Conservation (phyloP, 176 grass and related monocot genomes). For the Oryza longistaminata region DNA sequence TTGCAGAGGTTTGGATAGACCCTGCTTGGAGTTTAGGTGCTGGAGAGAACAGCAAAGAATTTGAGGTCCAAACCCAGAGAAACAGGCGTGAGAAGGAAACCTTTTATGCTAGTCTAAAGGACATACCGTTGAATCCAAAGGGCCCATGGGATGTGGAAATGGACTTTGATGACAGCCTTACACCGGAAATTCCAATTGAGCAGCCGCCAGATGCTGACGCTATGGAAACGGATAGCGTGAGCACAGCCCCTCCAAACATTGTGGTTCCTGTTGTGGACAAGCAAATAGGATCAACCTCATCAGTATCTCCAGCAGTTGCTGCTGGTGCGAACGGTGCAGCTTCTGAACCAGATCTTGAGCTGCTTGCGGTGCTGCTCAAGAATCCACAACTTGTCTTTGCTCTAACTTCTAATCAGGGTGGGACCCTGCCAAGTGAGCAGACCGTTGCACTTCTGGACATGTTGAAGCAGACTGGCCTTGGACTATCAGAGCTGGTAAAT, state of each 20-base stretch:
- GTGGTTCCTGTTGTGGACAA: slow-evolving; percentile 19
- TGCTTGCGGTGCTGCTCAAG: slow-evolving; percentile 87
- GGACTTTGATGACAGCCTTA: slow-evolving; percentile 92
- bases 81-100: slow-evolving; percentile 79
- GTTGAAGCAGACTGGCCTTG: slow-evolving; percentile 82
- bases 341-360: slow-evolving; percentile 70
- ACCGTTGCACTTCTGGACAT: slow-evolving; percentile 78
- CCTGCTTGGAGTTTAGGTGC: slow-evolving; percentile 65
- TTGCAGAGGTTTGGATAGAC: slow-evolving; percentile 68
- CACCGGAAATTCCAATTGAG: slow-evolving; percentile 79
- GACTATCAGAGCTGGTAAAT: slow-evolving; percentile 59
- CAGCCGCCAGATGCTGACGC: slow-evolving; percentile 64
- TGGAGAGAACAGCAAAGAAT: slow-evolving; percentile 86
- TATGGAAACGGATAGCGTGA: slow-evolving; percentile 39
- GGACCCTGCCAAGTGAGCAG: slow-evolving; percentile 54
- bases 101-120: slow-evolving; percentile 55
- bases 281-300: slow-evolving; percentile 38
- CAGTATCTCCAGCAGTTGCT: slow-evolving; percentile 40
- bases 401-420: slow-evolving; percentile 62
- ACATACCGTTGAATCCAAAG: slow-evolving; percentile 72
- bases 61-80: slow-evolving; percentile 74
- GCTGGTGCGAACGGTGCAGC: slow-evolving; percentile 15
- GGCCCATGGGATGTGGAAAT: slow-evolving; percentile 92
- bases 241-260: slow-evolving; percentile 1
- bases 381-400: slow-evolving; percentile 96